These are phyloP conservation scores for Apiospora sp. DNA, from an alignment of 2,329 filamentous ascomycete genomes.

Conservation along the genomic window DNA sequence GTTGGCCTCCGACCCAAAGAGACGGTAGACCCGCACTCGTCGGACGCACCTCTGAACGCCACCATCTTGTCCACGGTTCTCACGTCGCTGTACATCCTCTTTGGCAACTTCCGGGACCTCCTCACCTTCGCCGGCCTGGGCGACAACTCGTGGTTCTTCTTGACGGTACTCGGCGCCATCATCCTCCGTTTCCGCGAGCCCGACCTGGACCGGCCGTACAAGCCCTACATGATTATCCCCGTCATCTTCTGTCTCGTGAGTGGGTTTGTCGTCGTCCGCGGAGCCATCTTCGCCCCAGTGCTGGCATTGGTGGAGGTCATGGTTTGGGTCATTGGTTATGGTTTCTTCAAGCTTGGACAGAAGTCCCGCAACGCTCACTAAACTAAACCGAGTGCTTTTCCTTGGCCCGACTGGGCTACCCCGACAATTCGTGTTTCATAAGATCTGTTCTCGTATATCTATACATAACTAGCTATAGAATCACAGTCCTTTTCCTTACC, in stretches of 20 bases:
- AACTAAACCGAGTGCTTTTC: background rate
- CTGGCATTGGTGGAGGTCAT: slow-evolving; percentile 60
- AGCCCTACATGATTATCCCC: slow-evolving; percentile 59
- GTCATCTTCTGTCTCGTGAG: slow-evolving; percentile 63
- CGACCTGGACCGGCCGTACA: slow-evolving; percentile 61
- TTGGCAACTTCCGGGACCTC: slow-evolving; percentile 67
- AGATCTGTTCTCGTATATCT: background rate
- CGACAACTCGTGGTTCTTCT: slow-evolving; percentile 70
- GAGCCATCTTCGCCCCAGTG: slow-evolving; percentile 64
- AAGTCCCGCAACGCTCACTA: slow-evolving; percentile 7
- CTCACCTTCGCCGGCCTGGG: slow-evolving; percentile 67
- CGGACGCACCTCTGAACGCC: slow-evolving; percentile 63
- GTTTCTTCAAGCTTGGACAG: slow-evolving; percentile 45
- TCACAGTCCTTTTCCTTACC: background rate
- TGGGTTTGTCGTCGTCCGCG: slow-evolving; percentile 65
- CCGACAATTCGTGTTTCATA: background rate
- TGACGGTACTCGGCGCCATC: slow-evolving; percentile 66
- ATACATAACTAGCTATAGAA: background rate
- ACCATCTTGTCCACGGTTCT: slow-evolving; percentile 57
- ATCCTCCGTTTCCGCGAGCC: slow-evolving; percentile 65
- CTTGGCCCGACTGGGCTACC: background rate
- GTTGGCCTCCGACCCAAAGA: slow-evolving; percentile 43
- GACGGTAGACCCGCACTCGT: slow-evolving; percentile 33
- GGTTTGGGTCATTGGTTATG: slow-evolving; percentile 58
- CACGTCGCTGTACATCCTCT: slow-evolving; percentile 64